Percentiles rank a stretch among this genome's conserved stretches.
These are phyloP conservation scores for Beauveria varroae DNA, from an alignment of 2,329 filamentous ascomycete species.

Conservation along the genomic window DNA sequence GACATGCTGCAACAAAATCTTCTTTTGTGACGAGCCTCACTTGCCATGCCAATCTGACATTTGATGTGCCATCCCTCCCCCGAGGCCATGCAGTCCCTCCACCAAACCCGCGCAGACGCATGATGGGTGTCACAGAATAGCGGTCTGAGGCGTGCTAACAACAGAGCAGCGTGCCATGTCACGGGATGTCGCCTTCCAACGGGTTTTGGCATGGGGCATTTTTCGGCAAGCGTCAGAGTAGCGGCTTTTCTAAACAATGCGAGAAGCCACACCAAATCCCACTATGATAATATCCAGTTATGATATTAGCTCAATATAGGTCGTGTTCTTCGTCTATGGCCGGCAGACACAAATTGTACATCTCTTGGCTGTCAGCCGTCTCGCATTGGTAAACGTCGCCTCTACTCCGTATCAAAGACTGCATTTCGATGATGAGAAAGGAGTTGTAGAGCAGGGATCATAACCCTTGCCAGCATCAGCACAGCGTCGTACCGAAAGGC, in stretches of 20 bases:
- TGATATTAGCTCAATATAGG: background rate
- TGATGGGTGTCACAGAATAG: constrained; percentile 6
- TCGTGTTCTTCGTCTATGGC: too few relatives aligned
- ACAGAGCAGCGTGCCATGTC: background rate
- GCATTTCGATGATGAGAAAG: background rate
- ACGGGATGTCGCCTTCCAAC: constrained; percentile 1
- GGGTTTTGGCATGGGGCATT: background rate
- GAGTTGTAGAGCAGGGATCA: background rate
- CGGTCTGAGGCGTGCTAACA: constrained; percentile 1
- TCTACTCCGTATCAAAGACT: background rate
- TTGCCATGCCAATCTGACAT: constrained; percentile 4
- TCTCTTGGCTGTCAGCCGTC: background rate
- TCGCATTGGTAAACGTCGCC: background rate
- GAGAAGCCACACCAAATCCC: background rate
- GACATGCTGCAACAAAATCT: background rate
- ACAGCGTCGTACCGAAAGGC: background rate
- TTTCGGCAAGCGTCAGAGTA: background rate
- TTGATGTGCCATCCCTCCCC: background rate
- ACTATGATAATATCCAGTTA: background rate
- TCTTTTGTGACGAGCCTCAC: background rate
- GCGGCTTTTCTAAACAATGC: background rate
- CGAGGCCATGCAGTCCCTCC: background rate
- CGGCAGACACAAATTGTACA: too few relatives aligned
- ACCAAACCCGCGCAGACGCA: background rate
- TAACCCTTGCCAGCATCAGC: background rate